Percentiles rank a stretch among this genome's conserved stretches.
Evolutionary conservation across 306 rosid species (phyloP).

Genomic region (Astragalus membranaceus): DNA sequence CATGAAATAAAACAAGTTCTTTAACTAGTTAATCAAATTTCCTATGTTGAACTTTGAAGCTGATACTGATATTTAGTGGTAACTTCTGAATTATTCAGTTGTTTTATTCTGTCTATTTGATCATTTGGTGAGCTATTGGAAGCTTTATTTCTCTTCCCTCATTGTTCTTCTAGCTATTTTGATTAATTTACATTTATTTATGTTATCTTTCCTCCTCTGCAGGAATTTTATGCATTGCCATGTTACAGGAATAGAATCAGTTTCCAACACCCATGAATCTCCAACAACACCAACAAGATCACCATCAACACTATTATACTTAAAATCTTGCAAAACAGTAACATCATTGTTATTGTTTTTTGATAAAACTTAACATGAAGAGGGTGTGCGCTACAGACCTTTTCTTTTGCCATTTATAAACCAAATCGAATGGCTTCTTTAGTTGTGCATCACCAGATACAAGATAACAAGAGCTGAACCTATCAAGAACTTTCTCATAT

Average conservation of each 20-base stretch:
- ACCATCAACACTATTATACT: conserved; percentile 73
- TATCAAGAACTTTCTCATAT: conserved; percentile 43
- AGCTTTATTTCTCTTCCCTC: neutral
- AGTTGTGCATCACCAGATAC: conserved; percentile 56
- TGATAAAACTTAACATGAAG: conserved; percentile 54
- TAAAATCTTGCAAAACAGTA: conserved; percentile 51
- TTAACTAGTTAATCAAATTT: no score
- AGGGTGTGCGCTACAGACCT: conserved; percentile 88
- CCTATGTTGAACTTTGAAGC: no score
- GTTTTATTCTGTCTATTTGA: no score
- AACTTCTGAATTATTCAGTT: no score
- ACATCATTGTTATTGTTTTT: neutral
- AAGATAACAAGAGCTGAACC: conserved; percentile 60
- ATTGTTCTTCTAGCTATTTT: neutral
- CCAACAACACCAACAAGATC: conserved; percentile 92
- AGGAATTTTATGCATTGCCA: no score
- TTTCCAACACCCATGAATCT: conserved; percentile 55
- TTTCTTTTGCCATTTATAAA: conserved; percentile 64
- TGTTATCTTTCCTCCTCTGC: no score
- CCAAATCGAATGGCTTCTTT: conserved; percentile 41
- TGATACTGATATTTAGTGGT: no score
- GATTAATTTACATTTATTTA: neutral
- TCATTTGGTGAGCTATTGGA: no score
- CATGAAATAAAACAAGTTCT: no score
- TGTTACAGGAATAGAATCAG: conserved; percentile 47